A percentile compares a stretch with the other conserved stretches of the same genome.
Evolutionary conservation across 116 monocot species (phyloP).

Genomic region (Trichopus zeylanicus): DNA sequence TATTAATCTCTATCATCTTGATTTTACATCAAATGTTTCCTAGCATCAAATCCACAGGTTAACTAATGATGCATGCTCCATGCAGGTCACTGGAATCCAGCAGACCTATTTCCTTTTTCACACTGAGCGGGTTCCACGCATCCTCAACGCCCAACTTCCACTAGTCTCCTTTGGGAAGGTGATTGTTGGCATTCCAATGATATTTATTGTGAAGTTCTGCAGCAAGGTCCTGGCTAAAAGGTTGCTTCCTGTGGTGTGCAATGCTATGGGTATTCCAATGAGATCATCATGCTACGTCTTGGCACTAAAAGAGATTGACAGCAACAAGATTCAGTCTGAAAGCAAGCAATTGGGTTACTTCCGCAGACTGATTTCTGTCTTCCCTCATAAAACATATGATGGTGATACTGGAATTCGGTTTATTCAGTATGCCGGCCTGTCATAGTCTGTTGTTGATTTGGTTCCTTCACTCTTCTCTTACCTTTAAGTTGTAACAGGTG

Average conservation of each 20-base stretch:
- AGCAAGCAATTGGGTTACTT: conserved; percentile 36
- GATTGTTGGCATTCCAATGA: conserved; percentile 67
- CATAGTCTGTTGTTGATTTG: conserved; percentile 83
- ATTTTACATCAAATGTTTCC: too few relatives aligned
- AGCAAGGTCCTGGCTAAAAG: conserved; percentile 86
- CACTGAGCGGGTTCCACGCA: conserved; percentile 28
- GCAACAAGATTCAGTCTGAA: conserved; percentile 21
- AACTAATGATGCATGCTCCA: too few relatives aligned
- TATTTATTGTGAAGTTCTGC: conserved; percentile 83
- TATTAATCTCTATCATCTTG: not conserved
- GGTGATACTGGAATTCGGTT: conserved; percentile 86
- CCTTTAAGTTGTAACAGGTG: conserved; percentile 39
- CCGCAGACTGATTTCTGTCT: conserved; percentile 29
- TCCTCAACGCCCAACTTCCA: conserved; percentile 37
- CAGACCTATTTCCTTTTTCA: conserved; percentile 62
- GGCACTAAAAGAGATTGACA: conserved; percentile 35
- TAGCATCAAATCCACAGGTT: too few relatives aligned
- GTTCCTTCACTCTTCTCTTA: conserved; percentile 62
- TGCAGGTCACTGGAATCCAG: conserved; percentile 72
- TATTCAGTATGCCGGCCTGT: conserved; percentile 78
- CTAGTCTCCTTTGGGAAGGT: conserved; percentile 39
- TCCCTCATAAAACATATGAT: conserved; percentile 45
- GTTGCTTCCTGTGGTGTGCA: conserved; percentile 74
- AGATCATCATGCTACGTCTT: conserved; percentile 73
- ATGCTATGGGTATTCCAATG: conserved; percentile 60